Percentiles rank a stretch among this genome's conserved stretches.
Evolutionary conservation across 2,329 filamentous ascomycete genomes (phyloP).

Genomic region (Aspergillus persii): DNA sequence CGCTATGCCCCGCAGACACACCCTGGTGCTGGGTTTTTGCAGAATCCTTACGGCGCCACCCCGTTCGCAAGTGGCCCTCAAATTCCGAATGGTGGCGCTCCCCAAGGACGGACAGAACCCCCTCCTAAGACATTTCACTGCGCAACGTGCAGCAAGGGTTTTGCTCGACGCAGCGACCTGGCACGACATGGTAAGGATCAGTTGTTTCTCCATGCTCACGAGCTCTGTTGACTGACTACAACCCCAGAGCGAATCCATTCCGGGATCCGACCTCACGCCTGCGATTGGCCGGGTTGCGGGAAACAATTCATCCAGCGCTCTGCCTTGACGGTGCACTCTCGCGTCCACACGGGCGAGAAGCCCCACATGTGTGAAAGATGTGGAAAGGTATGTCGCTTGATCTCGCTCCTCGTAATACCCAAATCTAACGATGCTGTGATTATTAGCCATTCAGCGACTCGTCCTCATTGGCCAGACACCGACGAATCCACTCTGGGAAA

Average conservation of each 20-base stretch:
- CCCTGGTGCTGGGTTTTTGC: conserved; percentile 53
- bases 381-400: conserved; percentile 69
- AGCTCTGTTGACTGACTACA: neutral
- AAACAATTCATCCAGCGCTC: conserved; percentile 98
- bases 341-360: conserved; percentile 97
- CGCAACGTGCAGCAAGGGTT: conserved; percentile 84
- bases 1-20: conserved; percentile 55
- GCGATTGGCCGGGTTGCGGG: conserved; percentile 81
- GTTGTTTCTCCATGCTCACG: neutral
- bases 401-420: neutral
- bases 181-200: conserved; percentile 78
- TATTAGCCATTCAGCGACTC: conserved; percentile 90
- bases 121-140: conserved; percentile 80
- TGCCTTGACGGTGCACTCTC: conserved; percentile 88
- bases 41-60: conserved; percentile 53
- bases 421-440: neutral
- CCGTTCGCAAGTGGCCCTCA: conserved; percentile 48
- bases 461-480: conserved; percentile 87
- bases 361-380: conserved; percentile 97
- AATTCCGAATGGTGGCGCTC: conserved; percentile 43
- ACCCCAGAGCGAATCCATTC: conserved; percentile 86
- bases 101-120: conserved; percentile 46
- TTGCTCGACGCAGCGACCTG: conserved; percentile 89
- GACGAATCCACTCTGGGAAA: conserved; percentile 92
- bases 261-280: conserved; percentile 85